Evolutionary conservation across 2,329 filamentous ascomycete species (phyloP).

Genomic region (Sphaerulina musiva): DNA sequence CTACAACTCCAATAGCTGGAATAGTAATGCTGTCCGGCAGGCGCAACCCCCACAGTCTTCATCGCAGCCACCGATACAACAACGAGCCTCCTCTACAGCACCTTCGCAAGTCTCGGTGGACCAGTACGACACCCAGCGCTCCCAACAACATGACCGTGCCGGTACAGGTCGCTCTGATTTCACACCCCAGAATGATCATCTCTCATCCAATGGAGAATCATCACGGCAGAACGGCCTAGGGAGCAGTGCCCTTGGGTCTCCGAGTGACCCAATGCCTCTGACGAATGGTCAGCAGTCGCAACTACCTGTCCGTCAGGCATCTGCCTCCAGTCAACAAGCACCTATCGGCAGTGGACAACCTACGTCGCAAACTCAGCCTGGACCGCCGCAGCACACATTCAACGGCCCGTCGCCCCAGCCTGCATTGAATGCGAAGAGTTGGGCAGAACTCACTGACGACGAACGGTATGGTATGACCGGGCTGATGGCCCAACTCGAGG

Average conservation of each 20-base stretch:
- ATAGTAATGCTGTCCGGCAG: constrained; percentile 45
- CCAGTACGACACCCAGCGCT: constrained; percentile 50
- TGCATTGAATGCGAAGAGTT: constrained; percentile 36
- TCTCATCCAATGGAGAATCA: constrained; percentile 39
- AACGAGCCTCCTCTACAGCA: constrained; percentile 41
- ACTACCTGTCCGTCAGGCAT: constrained; percentile 25
- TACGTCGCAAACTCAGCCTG: constrained; percentile 11
- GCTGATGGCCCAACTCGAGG: constrained; percentile 46
- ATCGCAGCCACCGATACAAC: constrained; percentile 37
- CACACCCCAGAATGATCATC: constrained; percentile 51
- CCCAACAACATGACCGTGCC: constrained; percentile 32
- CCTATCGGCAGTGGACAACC: constrained; percentile 22
- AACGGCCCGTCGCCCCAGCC: constrained; percentile 19
- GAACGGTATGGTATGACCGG: constrained; percentile 57
- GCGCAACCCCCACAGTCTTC: constrained; percentile 40
- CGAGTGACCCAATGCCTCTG: constrained; percentile 20
- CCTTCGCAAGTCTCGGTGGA: constrained; percentile 44
- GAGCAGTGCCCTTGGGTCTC: constrained; percentile 22
- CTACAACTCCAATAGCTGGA: constrained; percentile 50
- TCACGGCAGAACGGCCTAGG: constrained; percentile 21
- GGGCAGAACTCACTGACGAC: constrained; percentile 53
- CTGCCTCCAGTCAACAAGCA: constrained; percentile 21
- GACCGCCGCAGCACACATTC: constrained; percentile 5
- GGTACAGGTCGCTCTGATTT: constrained; percentile 54
- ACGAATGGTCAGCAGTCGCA: constrained; percentile 24